Evolutionary conservation across 495 filamentous ascomycete species (phyloP).

Genomic region (Aspergillus olivimuriae): DNA sequence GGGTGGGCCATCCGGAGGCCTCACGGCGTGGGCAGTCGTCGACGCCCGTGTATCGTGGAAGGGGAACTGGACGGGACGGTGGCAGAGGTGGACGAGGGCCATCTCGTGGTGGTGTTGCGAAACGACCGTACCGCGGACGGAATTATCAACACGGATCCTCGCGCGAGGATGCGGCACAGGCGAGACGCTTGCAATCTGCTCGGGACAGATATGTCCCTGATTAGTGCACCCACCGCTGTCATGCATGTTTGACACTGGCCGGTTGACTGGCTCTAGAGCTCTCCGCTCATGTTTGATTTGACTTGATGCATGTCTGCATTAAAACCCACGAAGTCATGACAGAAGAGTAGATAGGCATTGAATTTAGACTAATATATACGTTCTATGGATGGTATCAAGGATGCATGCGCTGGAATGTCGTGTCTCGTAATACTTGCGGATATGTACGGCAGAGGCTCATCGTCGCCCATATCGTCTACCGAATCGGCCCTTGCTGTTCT

Average conservation of each 20-base stretch:
- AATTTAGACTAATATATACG: constrained; percentile 1
- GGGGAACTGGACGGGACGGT: constrained; percentile 10
- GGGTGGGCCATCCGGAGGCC: constrained; percentile 14
- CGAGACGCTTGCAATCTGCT: constrained; percentile 24
- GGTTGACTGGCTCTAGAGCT: no score
- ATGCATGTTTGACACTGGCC: no score
- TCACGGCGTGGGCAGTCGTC: no score
- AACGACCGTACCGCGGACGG: constrained; percentile 11
- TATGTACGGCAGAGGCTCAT: constrained; percentile 13
- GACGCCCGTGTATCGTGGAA: constrained; percentile 18
- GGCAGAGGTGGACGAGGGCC: constrained; percentile 4
- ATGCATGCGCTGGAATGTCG: constrained; percentile 20
- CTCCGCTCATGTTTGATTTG: no score
- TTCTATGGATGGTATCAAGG: constrained; percentile 21
- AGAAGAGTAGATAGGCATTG: no score
- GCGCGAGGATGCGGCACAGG: constrained; percentile 16
- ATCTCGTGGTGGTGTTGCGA: constrained; percentile 22
- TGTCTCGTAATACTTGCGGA: constrained; percentile 20
- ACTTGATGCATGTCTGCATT: no score
- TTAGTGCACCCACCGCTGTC: no score
- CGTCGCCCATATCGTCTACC: constrained; percentile 41
- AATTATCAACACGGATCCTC: constrained; percentile 7
- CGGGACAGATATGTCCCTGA: constrained; percentile 37
- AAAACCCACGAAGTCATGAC: constrained; percentile 8
- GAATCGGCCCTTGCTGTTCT: constrained; percentile 33